Conservation (phyloP, 805 yeast species). For the Candida khao-thaluensis region DNA sequence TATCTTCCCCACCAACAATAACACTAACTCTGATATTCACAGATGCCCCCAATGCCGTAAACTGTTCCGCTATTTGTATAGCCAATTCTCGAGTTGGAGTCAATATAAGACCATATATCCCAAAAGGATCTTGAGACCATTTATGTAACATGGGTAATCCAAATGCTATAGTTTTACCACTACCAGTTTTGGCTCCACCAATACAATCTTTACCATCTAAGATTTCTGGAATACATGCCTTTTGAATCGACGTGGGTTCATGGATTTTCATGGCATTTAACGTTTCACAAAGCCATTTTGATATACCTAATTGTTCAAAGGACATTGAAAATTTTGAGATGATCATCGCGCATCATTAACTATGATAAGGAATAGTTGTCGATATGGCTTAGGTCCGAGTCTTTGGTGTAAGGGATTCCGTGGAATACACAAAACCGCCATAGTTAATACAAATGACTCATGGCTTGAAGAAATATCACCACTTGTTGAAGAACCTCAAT, state of each 20-base stretch:
- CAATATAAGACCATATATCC: slow-evolving; percentile 82
- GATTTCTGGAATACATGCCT: slow-evolving; percentile 84
- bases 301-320: slow-evolving; percentile 68
- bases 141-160: slow-evolving; percentile 94
- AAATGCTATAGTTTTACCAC: slow-evolving; percentile 96
- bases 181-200: slow-evolving; percentile 98
- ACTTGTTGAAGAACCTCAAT: slow-evolving; percentile 2
- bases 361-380: too few species aligned
- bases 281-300: slow-evolving; percentile 85
- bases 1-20: slow-evolving; percentile 93
- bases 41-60: slow-evolving; percentile 84
- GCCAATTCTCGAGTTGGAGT: slow-evolving; percentile 96
- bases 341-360: slow-evolving; percentile 8
- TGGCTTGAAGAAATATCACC: slow-evolving; percentile 16
- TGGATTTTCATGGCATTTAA: slow-evolving; percentile 77
- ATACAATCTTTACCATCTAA: slow-evolving; percentile 85
- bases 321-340: slow-evolving; percentile 22
- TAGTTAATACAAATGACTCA: slow-evolving; percentile 9
- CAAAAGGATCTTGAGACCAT: slow-evolving; percentile 95
- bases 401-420: background rate
- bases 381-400: too few species aligned
- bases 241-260: slow-evolving; percentile 84
- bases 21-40: slow-evolving; percentile 83
- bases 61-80: slow-evolving; percentile 94
- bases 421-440: background rate